A percentile compares a stretch with the other conserved stretches of the same genome.
Evolutionary conservation across 2,329 filamentous ascomycete genomes (phyloP).

Genomic region (Pestalotiopsis sp.): DNA sequence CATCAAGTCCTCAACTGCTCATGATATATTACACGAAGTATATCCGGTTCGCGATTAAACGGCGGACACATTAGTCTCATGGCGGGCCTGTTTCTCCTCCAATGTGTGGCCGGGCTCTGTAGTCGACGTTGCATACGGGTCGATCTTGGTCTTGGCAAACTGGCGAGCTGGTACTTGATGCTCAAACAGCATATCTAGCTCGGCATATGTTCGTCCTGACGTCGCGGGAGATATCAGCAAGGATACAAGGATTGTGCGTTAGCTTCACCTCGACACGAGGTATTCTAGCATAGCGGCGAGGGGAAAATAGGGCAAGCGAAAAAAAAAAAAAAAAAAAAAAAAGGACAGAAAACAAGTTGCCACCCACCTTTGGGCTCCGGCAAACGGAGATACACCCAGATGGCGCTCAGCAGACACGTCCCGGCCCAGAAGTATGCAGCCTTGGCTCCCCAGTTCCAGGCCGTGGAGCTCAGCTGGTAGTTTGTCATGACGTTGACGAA

Average conservation of each 20-base stretch:
- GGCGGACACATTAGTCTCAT: not conserved
- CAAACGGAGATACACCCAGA: slow-evolving; percentile 54
- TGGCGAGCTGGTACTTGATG: slow-evolving; percentile 39
- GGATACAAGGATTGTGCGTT: not conserved
- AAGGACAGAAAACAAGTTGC: not conserved
- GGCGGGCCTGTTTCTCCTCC: not conserved
- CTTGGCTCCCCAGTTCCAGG: slow-evolving; percentile 51
- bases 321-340: not conserved
- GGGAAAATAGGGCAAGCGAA: not conserved
- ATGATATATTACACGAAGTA: not conserved
- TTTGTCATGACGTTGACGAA: slow-evolving; percentile 52
- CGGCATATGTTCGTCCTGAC: slow-evolving; percentile 43
- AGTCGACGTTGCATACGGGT: slow-evolving; percentile 33
- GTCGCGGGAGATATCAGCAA: not conserved
- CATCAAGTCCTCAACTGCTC: not conserved
- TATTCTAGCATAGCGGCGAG: not conserved
- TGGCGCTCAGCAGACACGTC: slow-evolving; percentile 47
- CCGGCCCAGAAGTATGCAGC: slow-evolving; percentile 51
- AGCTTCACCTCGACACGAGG: not conserved
- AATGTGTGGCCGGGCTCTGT: slow-evolving; percentile 1
- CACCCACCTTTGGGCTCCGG: slow-evolving; percentile 53
- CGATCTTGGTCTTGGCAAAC: slow-evolving; percentile 40
- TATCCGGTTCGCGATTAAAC: not conserved
- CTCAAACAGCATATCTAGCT: slow-evolving; percentile 46
- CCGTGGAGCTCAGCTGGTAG: slow-evolving; percentile 48